Conservation (phyloP, 345 rosid genomes). For the Eucalyptus sp. region DNA sequence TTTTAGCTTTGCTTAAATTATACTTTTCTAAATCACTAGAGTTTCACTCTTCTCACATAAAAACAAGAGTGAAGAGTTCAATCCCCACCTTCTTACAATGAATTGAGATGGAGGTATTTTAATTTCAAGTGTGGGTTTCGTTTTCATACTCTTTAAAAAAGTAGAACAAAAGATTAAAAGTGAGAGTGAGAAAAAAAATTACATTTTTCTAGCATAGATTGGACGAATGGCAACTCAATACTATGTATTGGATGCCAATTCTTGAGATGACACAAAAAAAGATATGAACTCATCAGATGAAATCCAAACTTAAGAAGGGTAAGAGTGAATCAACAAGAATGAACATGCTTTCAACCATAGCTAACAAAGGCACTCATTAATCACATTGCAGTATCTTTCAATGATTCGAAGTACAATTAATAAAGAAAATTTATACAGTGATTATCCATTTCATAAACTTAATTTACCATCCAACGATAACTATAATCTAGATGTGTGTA, state of each 20-base stretch:
- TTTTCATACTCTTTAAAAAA: no score
- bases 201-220: no score
- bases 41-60: fast-evolving
- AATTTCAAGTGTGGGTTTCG: fast-evolving
- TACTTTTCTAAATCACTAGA: background rate
- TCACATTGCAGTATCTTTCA: background rate
- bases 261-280: background rate
- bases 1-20: background rate
- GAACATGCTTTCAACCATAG: background rate
- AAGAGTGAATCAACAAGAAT: background rate
- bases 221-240: no score
- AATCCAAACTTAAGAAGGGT: background rate
- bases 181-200: no score
- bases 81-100: fast-evolving
- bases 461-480: background rate
- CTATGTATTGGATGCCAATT: background rate
- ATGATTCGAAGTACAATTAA: background rate
- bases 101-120: no score
- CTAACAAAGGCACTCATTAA: background rate
- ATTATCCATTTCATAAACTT: background rate
- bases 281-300: background rate
- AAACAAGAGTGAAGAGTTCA: no score
- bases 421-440: background rate
- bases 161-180: no score
- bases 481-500: background rate